Conservation (phyloP, 1,139 yeast genomes). For the Protomyces macrosporus region DNA sequence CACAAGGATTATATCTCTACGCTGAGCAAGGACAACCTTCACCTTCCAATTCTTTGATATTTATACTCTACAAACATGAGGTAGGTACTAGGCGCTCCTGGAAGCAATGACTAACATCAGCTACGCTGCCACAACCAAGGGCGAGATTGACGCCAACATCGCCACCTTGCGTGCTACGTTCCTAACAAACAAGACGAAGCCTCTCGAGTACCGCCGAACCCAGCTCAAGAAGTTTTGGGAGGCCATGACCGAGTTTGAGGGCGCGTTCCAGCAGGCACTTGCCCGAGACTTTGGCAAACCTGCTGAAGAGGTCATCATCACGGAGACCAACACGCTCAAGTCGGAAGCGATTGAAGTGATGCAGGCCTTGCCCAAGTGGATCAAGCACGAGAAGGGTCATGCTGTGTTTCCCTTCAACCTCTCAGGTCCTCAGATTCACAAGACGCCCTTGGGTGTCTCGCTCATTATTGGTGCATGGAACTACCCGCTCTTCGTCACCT, state of each 20-base stretch:
- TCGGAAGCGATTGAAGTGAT: slow-evolving; percentile 60
- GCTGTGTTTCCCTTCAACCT: slow-evolving; percentile 20
- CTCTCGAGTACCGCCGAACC: slow-evolving; percentile 54
- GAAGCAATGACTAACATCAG: background rate
- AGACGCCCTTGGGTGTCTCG: slow-evolving; percentile 22
- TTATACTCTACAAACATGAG: background rate
- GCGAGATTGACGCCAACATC: slow-evolving; percentile 12
- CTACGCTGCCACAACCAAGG: slow-evolving; percentile 5
- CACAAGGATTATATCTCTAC: too few relatives aligned
- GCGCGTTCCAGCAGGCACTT: slow-evolving; percentile 55
- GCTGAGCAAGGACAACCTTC: too few relatives aligned
- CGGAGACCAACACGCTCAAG: slow-evolving; percentile 53
- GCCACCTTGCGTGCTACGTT: slow-evolving; percentile 38
- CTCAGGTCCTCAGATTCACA: slow-evolving; percentile 3
- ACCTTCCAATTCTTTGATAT: too few relatives aligned
- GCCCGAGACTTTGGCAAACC: slow-evolving; percentile 62
- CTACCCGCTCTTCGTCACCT: slow-evolving; percentile 64
- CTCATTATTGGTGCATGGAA: slow-evolving; percentile 52
- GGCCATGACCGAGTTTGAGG: slow-evolving; percentile 57
- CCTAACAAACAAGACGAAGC: slow-evolving; percentile 48
- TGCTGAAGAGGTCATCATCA: slow-evolving; percentile 53
- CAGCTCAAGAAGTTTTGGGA: slow-evolving; percentile 66
- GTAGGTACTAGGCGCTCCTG: background rate
- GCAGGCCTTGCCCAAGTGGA: slow-evolving; percentile 57
- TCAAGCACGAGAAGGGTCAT: slow-evolving; percentile 46